Percentiles rank a stretch among this genome's conserved stretches.
phyloP scores from a whole-genome alignment of 2,329 filamentous ascomycete genomes.

The Talaromyces funiculosus region DNA sequence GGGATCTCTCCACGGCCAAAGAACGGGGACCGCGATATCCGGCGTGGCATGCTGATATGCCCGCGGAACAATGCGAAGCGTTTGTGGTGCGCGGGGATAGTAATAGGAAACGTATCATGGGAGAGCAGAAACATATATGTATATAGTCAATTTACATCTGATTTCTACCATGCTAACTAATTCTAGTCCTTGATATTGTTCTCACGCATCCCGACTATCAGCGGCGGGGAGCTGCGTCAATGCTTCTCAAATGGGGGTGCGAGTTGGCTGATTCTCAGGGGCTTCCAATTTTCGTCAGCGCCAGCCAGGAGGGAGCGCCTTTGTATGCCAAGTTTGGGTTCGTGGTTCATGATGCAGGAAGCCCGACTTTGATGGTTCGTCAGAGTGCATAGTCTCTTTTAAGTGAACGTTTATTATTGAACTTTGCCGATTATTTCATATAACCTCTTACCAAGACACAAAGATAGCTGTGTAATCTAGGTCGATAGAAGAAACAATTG shows the following conservation, averaged over 20 bases:
- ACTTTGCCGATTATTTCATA: neutral
- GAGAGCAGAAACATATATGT: neutral
- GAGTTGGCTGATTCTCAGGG: neutral
- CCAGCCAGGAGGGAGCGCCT: neutral
- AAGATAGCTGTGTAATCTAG: neutral
- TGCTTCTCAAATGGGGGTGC: constrained; percentile 20
- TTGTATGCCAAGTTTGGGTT: neutral
- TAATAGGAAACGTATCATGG: neutral
- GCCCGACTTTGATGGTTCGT: neutral
- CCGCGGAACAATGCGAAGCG: neutral
- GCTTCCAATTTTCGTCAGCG: neutral
- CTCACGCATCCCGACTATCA: constrained; percentile 20
- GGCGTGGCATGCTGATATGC: constrained; percentile 1
- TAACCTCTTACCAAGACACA: neutral
- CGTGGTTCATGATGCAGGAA: neutral
- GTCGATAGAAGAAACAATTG: neutral
- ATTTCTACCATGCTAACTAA: neutral
- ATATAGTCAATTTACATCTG: neutral
- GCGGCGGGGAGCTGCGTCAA: constrained; percentile 17
- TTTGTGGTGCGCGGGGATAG: neutral
- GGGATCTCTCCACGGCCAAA: neutral
- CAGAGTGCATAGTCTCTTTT: neutral
- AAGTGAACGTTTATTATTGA: neutral
- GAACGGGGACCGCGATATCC: constrained; percentile 1
- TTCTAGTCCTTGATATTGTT: neutral